Evolutionary conservation across 768 basidiomycete genomes (phyloP).

Genomic region (Amanita phalloides): DNA sequence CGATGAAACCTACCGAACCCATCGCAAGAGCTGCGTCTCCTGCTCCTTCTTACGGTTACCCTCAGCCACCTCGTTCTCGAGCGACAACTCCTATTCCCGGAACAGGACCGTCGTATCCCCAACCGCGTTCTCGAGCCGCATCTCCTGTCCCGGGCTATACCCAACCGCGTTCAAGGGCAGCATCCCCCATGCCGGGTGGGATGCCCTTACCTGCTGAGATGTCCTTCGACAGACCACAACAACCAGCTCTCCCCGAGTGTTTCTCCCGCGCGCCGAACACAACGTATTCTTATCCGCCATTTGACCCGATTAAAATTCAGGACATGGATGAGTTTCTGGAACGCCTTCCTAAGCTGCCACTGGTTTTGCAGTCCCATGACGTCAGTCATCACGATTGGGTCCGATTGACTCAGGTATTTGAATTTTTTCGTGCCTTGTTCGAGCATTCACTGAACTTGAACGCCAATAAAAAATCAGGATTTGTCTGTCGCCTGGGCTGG

Average conservation of each 20-base stretch:
- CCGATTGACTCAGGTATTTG: conserved; percentile 57
- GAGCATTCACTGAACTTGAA: neutral
- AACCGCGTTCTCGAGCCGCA: conserved; percentile 14
- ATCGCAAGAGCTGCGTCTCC: conserved; percentile 28
- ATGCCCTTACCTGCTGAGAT: conserved; percentile 10
- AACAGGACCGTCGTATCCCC: conserved; percentile 29
- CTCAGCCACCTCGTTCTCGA: conserved; percentile 29
- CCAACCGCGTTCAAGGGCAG: conserved; percentile 27
- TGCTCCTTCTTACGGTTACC: conserved; percentile 52
- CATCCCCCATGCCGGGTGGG: conserved; percentile 42
- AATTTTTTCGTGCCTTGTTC: neutral
- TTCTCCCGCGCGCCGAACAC: conserved; percentile 67
- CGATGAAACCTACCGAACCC: conserved; percentile 15
- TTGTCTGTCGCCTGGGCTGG: conserved; percentile 67
- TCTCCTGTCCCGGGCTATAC: neutral
- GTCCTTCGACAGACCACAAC: conserved; percentile 23
- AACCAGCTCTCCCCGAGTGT: conserved; percentile 55
- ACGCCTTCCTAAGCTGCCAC: conserved; percentile 60
- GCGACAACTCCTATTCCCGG: conserved; percentile 50
- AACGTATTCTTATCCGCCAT: conserved; percentile 55
- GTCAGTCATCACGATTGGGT: conserved; percentile 74
- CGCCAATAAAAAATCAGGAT: conserved; percentile 33
- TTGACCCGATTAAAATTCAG: conserved; percentile 60
- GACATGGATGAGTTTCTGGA: conserved; percentile 71
- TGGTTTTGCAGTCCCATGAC: conserved; percentile 64